Evolutionary conservation across 768 basidiomycete species (phyloP).

Genomic region (Kwoniella dendrophila): DNA sequence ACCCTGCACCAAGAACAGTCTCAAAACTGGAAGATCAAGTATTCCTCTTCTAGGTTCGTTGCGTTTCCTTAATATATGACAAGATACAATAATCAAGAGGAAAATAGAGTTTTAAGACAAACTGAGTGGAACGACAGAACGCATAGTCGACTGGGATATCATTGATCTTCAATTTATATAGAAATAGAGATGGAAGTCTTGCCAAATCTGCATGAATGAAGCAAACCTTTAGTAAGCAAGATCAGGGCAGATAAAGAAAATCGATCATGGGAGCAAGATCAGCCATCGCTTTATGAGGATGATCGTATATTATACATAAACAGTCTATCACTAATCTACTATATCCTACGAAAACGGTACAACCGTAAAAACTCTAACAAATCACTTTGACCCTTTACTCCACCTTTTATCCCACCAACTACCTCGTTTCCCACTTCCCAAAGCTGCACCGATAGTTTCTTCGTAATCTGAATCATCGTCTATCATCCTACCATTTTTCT

Average conservation of each 20-base stretch:
- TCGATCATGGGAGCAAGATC: too few species aligned
- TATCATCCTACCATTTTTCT: background rate
- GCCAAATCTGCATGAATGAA: too few species aligned
- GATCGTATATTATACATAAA: too few species aligned
- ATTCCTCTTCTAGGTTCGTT: conserved; percentile 48
- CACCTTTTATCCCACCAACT: conserved; percentile 8
- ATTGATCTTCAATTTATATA: too few species aligned
- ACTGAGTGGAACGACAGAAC: too few species aligned
- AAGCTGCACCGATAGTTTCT: conserved; percentile 21
- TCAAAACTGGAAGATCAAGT: conserved; percentile 82
- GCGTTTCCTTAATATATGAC: background rate
- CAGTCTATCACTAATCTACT: background rate
- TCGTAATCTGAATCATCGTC: background rate
- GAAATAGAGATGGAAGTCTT: too few species aligned
- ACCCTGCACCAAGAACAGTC: conserved; percentile 81
- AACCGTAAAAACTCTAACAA: background rate
- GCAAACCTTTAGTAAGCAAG: too few species aligned
- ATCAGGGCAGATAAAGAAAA: too few species aligned
- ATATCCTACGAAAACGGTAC: background rate
- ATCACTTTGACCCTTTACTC: background rate
- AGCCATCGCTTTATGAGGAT: too few species aligned
- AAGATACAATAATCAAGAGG: background rate
- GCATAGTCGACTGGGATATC: too few species aligned
- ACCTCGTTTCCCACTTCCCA: conserved; percentile 30
- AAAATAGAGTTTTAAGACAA: too few species aligned